A percentile compares a stretch with the other conserved stretches of the same genome.
Conservation (phyloP, 108 stramenopile genomes). For the Epipyxis sp. region DNA sequence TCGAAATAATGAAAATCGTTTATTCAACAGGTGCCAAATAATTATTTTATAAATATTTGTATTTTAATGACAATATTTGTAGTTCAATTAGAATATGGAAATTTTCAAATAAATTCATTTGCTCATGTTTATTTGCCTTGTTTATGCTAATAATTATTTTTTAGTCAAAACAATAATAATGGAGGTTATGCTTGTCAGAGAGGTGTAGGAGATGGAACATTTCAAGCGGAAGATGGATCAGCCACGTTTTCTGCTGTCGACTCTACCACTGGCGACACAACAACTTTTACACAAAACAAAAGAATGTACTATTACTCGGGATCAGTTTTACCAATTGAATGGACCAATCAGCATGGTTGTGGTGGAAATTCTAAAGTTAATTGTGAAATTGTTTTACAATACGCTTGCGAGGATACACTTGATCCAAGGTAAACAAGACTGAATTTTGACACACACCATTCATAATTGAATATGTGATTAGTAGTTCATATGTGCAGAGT, state of each 20-base stretch:
- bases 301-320: conserved; percentile 53
- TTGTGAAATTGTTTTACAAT: conserved; percentile 54
- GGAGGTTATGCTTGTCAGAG: conserved; percentile 55
- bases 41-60: too few relatives aligned
- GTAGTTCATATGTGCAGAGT: too few relatives aligned
- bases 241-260: neutral
- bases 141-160: neutral
- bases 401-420: conserved; percentile 51
- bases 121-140: neutral
- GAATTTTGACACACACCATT: too few relatives aligned
- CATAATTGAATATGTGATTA: too few relatives aligned
- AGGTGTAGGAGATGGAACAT: conserved; percentile 37
- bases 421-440: conserved; percentile 29
- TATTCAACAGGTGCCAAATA: conserved; percentile 40
- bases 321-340: conserved; percentile 46
- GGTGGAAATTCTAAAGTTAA: conserved; percentile 44
- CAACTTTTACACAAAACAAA: neutral
- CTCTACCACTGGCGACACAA: neutral
- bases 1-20: conserved; percentile 41
- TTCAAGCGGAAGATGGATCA: conserved; percentile 29
- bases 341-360: conserved; percentile 54
- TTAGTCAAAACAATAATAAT: conserved; percentile 46
- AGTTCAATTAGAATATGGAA: too few relatives aligned
- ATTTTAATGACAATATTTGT: too few relatives aligned
- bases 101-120: neutral